These are phyloP conservation scores for Globisporangium spinosum DNA, from an alignment of 352 stramenopile species.

Conservation along the genomic window DNA sequence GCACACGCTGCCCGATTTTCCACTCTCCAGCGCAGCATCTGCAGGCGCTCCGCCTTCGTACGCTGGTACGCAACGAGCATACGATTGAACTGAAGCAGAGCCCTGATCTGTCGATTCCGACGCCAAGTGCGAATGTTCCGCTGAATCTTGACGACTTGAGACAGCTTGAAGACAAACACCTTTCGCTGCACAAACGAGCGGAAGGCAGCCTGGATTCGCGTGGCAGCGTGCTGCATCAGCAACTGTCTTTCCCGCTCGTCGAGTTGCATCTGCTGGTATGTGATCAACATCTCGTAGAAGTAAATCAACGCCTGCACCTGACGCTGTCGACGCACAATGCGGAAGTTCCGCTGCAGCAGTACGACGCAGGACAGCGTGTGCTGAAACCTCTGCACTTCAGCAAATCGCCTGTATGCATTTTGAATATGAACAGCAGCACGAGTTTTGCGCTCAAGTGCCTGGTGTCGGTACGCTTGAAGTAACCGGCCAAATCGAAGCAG, in stretches of 20 bases:
- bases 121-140: constrained; percentile 39
- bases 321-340: constrained; percentile 32
- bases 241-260: constrained; percentile 24
- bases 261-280: constrained; percentile 30
- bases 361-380: constrained; percentile 21
- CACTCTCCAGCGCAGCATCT: constrained; percentile 26
- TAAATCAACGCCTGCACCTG: constrained; percentile 30
- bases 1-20: constrained; percentile 26
- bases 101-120: constrained; percentile 29
- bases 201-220: constrained; percentile 13
- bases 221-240: constrained; percentile 14
- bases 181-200: constrained; percentile 18
- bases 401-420: constrained; percentile 24
- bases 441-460: constrained; percentile 13
- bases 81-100: constrained; percentile 28
- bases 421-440: constrained; percentile 32
- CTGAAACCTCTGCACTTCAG: constrained; percentile 23
- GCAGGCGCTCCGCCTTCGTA: constrained; percentile 23
- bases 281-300: constrained; percentile 38
- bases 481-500: constrained; percentile 5
- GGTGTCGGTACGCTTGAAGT: not conserved
- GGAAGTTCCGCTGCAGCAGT: constrained; percentile 38
- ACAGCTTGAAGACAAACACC: constrained; percentile 17
- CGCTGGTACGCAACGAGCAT: constrained; percentile 31
- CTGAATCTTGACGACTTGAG: constrained; percentile 28